Evolutionary conservation across 768 basidiomycete genomes (phyloP).

Genomic region (Amylocystis lapponica): DNA sequence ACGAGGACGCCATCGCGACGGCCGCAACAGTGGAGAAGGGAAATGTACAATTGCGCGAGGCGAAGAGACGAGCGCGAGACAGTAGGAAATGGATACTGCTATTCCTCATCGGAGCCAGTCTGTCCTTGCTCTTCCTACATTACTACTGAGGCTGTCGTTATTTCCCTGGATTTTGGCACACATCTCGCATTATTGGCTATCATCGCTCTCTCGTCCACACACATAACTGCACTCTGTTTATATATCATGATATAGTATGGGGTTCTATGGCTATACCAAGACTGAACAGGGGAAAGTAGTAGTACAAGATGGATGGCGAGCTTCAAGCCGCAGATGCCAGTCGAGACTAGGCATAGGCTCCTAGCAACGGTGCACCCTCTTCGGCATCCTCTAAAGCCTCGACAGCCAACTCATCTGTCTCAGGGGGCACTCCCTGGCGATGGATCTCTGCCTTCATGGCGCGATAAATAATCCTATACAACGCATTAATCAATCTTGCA

Average conservation of each 20-base stretch:
- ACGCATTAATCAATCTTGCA: constrained; percentile 9
- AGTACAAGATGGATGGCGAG: no score
- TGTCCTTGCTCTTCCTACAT: constrained; percentile 90
- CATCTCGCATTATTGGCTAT: neutral
- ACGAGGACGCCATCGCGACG: constrained; percentile 89
- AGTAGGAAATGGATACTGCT: constrained; percentile 85
- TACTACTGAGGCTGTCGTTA: constrained; percentile 51
- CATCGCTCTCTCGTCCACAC: neutral
- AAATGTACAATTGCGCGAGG: constrained; percentile 86
- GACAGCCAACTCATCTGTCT: constrained; percentile 48
- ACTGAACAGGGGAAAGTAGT: no score
- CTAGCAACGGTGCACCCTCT: constrained; percentile 55
- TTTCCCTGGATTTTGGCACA: neutral
- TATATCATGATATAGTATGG: no score
- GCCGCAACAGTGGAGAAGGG: constrained; percentile 85
- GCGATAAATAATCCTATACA: constrained; percentile 58
- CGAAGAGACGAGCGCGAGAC: constrained; percentile 80
- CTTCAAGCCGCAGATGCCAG: no score
- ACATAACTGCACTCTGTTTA: neutral
- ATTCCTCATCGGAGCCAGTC: constrained; percentile 87
- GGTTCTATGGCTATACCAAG: no score
- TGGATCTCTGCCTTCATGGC: constrained; percentile 58
- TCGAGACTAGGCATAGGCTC: constrained; percentile 14
- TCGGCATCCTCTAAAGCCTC: constrained; percentile 54
- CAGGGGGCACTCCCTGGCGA: constrained; percentile 40